Percentiles rank a stretch among this genome's conserved stretches.
phyloP scores from a whole-genome alignment of 2,329 filamentous ascomycete species.

The Fusarium mundagurra region DNA sequence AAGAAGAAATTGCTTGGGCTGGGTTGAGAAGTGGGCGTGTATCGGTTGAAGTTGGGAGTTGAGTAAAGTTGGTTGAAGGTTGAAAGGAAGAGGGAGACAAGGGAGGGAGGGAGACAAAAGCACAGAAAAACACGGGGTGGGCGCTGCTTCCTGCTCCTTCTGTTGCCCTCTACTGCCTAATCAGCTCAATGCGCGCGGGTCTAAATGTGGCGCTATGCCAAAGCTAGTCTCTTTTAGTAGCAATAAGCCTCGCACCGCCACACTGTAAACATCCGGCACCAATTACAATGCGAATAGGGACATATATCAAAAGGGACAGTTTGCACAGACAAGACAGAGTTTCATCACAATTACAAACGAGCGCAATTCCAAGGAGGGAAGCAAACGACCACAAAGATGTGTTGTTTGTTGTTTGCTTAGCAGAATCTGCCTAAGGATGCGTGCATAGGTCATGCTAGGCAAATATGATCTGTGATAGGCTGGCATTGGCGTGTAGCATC shows the following conservation, averaged over 20 bases:
- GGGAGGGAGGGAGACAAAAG: conserved; percentile 13
- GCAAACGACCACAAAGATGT: background rate
- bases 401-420: background rate
- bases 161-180: conserved; percentile 29
- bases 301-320: conserved; percentile 17
- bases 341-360: background rate
- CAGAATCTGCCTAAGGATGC: background rate
- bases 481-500: background rate
- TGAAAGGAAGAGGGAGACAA: conserved; percentile 19
- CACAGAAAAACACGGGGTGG: conserved; percentile 43
- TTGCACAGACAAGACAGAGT: conserved; percentile 4
- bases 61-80: conserved; percentile 24
- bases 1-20: conserved; percentile 24
- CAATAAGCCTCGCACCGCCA: conserved; percentile 36
- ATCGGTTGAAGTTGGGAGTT: conserved; percentile 24
- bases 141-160: conserved; percentile 34
- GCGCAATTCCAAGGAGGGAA: background rate
- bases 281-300: conserved; percentile 16
- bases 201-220: conserved; percentile 8
- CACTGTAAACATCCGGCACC: conserved; percentile 21
- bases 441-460: background rate
- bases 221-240: conserved; percentile 24
- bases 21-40: conserved; percentile 35
- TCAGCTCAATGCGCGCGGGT: conserved; percentile 22
- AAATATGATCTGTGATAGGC: background rate